Base-by-base conservation (phyloP, 495 filamentous ascomycete genomes). In the Chlorociboria aeruginascens region DNA sequence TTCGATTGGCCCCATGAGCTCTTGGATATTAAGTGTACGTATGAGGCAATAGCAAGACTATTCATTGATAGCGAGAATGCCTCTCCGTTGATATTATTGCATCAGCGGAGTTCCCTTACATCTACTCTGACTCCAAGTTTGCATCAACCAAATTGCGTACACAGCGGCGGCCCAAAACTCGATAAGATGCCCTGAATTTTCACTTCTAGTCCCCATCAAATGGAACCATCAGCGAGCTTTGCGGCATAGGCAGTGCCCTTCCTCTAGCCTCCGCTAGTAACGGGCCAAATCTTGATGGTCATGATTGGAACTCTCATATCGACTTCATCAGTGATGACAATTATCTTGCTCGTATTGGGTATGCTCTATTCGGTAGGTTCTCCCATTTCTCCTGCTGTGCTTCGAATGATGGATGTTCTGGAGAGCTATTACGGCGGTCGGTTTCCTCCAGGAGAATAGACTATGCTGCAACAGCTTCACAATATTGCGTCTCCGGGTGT, bases 81-180 rank as follows among this genome's bases (percentile, higher is more conserved):
- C 10, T 36, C 51, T 8, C 51, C 51, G 1, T 53, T 39, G 51
- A 53, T 53, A 9, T 8, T 14, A 13, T 42, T 49, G 13, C 45
- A 53, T 3, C 2, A 14, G 3, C n/a, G 3, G 8, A 12, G 3
- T 8, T 11, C 30, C 8, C 1, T n/a, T 3, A 11, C 8, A 14
- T 32, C 17, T 12, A 16, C n/a, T 6, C 11, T 13, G 1, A 17
- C 8, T 14, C 7, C 13, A 4, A 29, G 30, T 1, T 30, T 28
- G 17, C 51, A 53, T 41, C 29, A 39, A 33, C 30, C 36, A 25
- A 35, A n/a, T n/a, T 53, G 51, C 40, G 51, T 53, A 6, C 45
- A 53, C 29, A 28, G 1, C 3, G 45, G 39, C 13, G 33, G 40
- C 0, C 45, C 40, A 13, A 39, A 49, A 11, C 12, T 41, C 3